Evolutionary conservation across 176 grass and related monocot species (phyloP), one percentile per base, ranked within the genome.

Genomic region (Alopecurus myosuroides): DNA sequence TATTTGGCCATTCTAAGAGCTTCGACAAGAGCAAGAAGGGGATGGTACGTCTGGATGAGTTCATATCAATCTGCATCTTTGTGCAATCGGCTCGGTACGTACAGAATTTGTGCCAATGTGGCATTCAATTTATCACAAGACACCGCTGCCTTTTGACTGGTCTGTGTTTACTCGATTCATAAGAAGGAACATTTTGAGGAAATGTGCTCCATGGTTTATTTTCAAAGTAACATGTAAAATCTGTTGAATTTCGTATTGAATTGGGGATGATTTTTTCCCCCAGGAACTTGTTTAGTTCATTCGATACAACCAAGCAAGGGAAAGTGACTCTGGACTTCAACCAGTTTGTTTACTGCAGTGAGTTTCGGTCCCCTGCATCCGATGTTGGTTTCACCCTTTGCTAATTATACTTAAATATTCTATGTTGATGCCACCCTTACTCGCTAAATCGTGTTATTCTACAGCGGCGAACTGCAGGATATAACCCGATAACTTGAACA

Each of bases 21-120:
- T 97, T 97, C 37, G 94, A 97, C 73, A 93, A 94, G 91, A 97
- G 85, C 85, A 97, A 94, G 85, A 92, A 88, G 79, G 94, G 94
- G 58, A 88, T 88, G 91, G 57, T 97, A 88, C 91, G 72, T 58
- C 61, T 97, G 82, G 94, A 90, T 78, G 91, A 92, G 81, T 97
- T 97, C 85, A 97, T 97, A 63, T 94, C 94, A 28, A 88, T 94
- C 67, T 97, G 87, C 82, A 90, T 94, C 72, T 97, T 97, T 89
- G 82, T 94, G 79, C 94, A 97, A 86, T 97, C 94, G 88, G 29
- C 94, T 84, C 82, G 89, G 94, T 95, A 93, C 85, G 83, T 81
- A 68, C 42, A 81, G 29, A 26, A 15, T 70, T 29, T n/a, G 11
- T 69, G 74, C 53, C 34, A 30, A 74, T 20, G 3, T 77, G 15